phyloP scores from a whole-genome alignment of 2,329 filamentous ascomycete species.

The Fusarium torulosum region DNA sequence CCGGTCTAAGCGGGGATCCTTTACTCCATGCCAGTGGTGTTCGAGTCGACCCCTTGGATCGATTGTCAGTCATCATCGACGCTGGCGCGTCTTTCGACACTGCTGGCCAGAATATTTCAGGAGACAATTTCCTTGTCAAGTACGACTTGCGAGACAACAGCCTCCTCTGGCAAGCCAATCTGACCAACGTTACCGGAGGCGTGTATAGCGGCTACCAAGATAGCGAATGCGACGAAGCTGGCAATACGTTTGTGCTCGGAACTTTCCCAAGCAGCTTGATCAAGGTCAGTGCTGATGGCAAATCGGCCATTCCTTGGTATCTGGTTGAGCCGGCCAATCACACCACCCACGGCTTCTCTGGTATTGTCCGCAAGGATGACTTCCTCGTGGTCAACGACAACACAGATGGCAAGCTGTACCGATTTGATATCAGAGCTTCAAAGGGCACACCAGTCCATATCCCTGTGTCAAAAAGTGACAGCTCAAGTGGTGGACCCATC shows the following conservation, averaged over 20 bases:
- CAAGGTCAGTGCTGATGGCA: constrained; percentile 50
- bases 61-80: constrained; percentile 54
- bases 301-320: constrained; percentile 50
- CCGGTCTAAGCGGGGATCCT: constrained; percentile 47
- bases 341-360: constrained; percentile 26
- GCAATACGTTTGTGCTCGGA: constrained; percentile 56
- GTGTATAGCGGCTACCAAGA: constrained; percentile 57
- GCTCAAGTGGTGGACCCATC: not conserved
- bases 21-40: constrained; percentile 50
- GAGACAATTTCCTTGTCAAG: constrained; percentile 55
- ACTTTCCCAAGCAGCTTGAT: constrained; percentile 55
- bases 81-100: constrained; percentile 54
- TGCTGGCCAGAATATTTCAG: constrained; percentile 51
- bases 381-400: constrained; percentile 51
- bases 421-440: constrained; percentile 49
- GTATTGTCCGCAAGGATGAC: constrained; percentile 13
- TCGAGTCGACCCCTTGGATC: constrained; percentile 51
- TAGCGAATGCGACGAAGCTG: constrained; percentile 52
- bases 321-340: constrained; percentile 47
- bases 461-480: not conserved
- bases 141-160: constrained; percentile 47
- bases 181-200: constrained; percentile 49
- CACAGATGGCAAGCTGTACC: constrained; percentile 49
- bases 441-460: constrained; percentile 7
- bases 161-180: constrained; percentile 51